These are phyloP conservation scores for Magnusiomyces magnusii DNA, from an alignment of 1,139 yeast genomes.

Conservation along the genomic window DNA sequence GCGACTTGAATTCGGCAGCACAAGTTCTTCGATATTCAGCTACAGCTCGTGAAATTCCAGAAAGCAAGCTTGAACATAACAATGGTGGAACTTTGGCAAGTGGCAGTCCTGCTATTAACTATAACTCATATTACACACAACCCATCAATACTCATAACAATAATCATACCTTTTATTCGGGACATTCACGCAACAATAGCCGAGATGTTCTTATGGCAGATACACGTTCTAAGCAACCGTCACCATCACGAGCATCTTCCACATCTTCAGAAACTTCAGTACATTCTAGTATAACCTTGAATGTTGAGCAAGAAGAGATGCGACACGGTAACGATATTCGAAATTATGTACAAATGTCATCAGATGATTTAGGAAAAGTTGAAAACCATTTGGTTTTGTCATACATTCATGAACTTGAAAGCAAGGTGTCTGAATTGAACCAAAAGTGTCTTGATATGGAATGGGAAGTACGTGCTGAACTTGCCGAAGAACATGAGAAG, in stretches of 20 bases:
- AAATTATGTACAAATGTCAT: neutral
- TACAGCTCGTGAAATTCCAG: constrained; percentile 30
- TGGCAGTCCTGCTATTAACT: neutral
- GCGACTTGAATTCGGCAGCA: constrained; percentile 49
- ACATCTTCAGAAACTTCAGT: constrained; percentile 1
- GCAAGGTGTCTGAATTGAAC: neutral
- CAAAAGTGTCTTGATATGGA: constrained; percentile 2
- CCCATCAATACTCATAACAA: neutral
- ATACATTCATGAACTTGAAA: neutral
- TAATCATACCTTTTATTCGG: neutral
- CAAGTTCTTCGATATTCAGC: constrained; percentile 39
- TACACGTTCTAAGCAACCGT: neutral
- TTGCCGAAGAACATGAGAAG: neutral
- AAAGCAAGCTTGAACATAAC: neutral
- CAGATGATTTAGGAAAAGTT: neutral
- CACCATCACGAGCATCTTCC: neutral
- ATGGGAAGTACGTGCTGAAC: constrained; percentile 3
- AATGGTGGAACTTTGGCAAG: neutral
- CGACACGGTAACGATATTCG: neutral
- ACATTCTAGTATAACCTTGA: neutral
- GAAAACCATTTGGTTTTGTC: neutral
- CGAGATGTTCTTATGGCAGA: neutral
- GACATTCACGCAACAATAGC: neutral
- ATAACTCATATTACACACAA: neutral
- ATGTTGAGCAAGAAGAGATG: neutral